Conservation (phyloP, 768 basidiomycete species). For the Podaxis rugospora region DNA sequence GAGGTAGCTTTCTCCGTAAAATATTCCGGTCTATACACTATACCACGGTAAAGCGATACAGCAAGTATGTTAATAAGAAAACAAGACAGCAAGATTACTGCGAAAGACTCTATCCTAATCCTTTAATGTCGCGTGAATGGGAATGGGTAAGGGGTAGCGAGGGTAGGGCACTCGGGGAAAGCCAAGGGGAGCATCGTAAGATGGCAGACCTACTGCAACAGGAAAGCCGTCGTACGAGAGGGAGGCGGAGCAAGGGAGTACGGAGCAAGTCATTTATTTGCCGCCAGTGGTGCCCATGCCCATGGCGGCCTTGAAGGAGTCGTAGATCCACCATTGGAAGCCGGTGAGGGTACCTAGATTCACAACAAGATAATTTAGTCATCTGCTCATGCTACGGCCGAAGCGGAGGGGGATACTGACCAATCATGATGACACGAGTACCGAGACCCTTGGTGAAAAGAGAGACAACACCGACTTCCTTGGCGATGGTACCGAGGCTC, state of each 20-base stretch:
- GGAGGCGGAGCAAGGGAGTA: not conserved
- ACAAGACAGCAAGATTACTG: constrained; percentile 1
- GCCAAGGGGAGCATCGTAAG: not conserved
- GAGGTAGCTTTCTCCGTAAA: not conserved
- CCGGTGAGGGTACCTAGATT: constrained; percentile 48
- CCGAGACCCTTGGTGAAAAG: constrained; percentile 85
- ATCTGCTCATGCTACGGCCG: not conserved
- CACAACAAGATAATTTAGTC: not conserved
- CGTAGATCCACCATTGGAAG: constrained; percentile 96
- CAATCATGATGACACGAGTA: constrained; percentile 84
- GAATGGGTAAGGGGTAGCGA: not conserved
- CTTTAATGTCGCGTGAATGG: not conserved
- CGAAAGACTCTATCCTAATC: constrained; percentile 9
- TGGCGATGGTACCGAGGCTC: constrained; percentile 61
- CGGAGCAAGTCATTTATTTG: constrained; percentile 46
- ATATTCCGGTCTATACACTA: constrained; percentile 6
- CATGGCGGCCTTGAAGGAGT: constrained; percentile 79
- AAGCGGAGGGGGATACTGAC: constrained; percentile 31
- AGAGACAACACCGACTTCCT: constrained; percentile 59
- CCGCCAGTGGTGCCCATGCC: constrained; percentile 87
- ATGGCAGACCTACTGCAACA: not conserved
- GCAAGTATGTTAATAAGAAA: not conserved
- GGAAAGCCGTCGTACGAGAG: not conserved
- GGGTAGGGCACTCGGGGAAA: constrained; percentile 4
- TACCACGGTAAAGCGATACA: constrained; percentile 6